These are phyloP conservation scores for Pilatotrama ljubarskyi DNA, from an alignment of 768 basidiomycete species.

Conservation along the genomic window DNA sequence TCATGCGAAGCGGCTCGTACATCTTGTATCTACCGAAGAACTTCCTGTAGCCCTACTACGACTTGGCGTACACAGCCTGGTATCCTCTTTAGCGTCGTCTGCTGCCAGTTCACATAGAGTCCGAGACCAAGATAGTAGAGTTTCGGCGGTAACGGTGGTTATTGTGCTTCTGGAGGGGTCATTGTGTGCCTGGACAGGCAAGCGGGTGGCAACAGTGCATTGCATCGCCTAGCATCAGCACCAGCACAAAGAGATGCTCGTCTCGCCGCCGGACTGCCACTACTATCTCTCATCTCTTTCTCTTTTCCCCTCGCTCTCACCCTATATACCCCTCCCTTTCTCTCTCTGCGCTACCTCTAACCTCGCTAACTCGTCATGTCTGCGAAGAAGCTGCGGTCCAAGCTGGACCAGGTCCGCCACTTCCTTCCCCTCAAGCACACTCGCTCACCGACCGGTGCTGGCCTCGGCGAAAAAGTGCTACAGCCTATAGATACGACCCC, in stretches of 20 bases:
- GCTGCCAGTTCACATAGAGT: too few species aligned
- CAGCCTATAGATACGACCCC: neutral
- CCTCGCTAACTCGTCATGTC: constrained; percentile 6
- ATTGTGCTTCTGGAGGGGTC: neutral
- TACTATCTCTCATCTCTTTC: neutral
- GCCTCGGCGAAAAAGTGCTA: constrained; percentile 17
- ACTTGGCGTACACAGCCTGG: too few species aligned
- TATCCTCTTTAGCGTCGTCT: too few species aligned
- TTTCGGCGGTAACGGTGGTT: constrained; percentile 2
- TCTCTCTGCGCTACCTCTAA: neutral
- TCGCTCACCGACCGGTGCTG: constrained; percentile 7
- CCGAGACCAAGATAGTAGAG: too few species aligned
- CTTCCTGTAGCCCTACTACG: constrained; percentile 1
- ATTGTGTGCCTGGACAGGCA: neutral
- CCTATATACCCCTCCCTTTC: neutral
- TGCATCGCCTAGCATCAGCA: neutral
- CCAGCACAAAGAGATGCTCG: neutral
- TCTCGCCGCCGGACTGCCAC: neutral
- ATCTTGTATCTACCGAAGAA: too few species aligned
- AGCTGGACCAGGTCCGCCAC: constrained; percentile 18
- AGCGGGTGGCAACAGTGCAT: constrained; percentile 16
- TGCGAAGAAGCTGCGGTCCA: constrained; percentile 21
- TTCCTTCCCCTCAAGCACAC: constrained; percentile 17
- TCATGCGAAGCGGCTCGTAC: neutral
- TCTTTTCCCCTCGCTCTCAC: neutral